A percentile compares a stretch with the other conserved stretches of the same genome.
phyloP scores from a whole-genome alignment of 805 yeast species.

The Kurtzmaniella cleridarum region DNA sequence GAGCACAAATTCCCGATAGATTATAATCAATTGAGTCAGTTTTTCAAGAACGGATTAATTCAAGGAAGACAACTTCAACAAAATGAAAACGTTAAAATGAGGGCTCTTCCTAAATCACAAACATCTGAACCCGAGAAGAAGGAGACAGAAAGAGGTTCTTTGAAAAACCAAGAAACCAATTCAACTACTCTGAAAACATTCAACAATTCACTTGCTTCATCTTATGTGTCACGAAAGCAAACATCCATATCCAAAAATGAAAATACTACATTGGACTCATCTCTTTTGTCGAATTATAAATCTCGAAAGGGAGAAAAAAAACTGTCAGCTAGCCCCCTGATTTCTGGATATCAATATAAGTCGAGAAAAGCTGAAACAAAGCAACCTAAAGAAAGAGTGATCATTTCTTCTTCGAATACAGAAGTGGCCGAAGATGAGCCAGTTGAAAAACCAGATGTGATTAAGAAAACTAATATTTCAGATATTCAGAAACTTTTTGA shows the following conservation, averaged over 20 bases:
- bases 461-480: slow-evolving; percentile 7
- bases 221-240: slow-evolving; percentile 24
- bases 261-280: slow-evolving; percentile 3
- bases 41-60: slow-evolving; percentile 25
- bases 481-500: slow-evolving; percentile 31
- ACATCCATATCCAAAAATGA: slow-evolving; percentile 4
- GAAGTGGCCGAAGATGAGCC: slow-evolving; percentile 8
- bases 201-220: slow-evolving; percentile 16
- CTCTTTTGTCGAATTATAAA: slow-evolving; percentile 11
- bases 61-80: slow-evolving; percentile 22
- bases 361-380: slow-evolving; percentile 28
- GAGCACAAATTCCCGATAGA: slow-evolving; percentile 9
- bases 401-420: slow-evolving; percentile 15
- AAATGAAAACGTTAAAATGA: neutral
- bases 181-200: slow-evolving; percentile 3
- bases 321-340: slow-evolving; percentile 7
- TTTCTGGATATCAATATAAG: slow-evolving; percentile 22
- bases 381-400: slow-evolving; percentile 31
- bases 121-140: slow-evolving; percentile 5
- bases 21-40: slow-evolving; percentile 11
- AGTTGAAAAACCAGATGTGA: slow-evolving; percentile 8
- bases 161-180: slow-evolving; percentile 6
- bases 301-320: slow-evolving; percentile 16
- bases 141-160: slow-evolving; percentile 3
- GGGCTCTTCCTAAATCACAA: slow-evolving; percentile 1